phyloP scores from a whole-genome alignment of 2,329 filamentous ascomycete genomes.

The Phoma sp. region DNA sequence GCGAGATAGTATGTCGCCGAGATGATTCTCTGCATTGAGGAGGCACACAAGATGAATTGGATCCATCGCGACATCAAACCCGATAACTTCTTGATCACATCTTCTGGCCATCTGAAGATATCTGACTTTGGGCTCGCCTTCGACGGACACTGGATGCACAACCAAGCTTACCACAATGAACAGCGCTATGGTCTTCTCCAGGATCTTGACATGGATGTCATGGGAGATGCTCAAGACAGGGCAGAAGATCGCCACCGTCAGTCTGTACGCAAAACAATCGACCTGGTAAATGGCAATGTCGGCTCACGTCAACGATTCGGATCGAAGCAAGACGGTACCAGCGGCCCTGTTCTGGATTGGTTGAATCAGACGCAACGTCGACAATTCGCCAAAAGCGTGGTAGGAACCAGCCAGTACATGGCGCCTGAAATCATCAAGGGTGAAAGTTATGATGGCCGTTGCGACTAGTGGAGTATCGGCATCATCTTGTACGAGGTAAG shows the following conservation, averaged over 20 bases:
- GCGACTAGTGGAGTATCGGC: conserved; percentile 96
- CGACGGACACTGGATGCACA: conserved; percentile 93
- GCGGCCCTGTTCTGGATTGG: conserved; percentile 48
- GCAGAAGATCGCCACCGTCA: conserved; percentile 55
- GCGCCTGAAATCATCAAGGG: conserved; percentile 89
- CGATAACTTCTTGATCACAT: conserved; percentile 92
- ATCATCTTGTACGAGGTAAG: conserved; percentile 84
- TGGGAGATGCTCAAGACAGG: conserved; percentile 75
- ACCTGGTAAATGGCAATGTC: conserved; percentile 45
- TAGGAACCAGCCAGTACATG: conserved; percentile 98
- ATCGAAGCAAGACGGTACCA: conserved; percentile 29
- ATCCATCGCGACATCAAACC: conserved; percentile 97
- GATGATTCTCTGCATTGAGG: conserved; percentile 94
- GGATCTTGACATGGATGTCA: conserved; percentile 74
- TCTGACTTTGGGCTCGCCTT: conserved; percentile 97
- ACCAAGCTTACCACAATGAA: conserved; percentile 82
- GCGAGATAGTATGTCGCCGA: conserved; percentile 90
- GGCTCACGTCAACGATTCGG: conserved; percentile 24
- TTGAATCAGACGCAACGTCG: conserved; percentile 62
- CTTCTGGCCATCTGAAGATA: conserved; percentile 89
- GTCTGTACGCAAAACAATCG: conserved; percentile 59
- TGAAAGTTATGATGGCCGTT: conserved; percentile 84
- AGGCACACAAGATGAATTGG: conserved; percentile 84
- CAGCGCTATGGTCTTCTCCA: conserved; percentile 79
- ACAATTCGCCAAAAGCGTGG: conserved; percentile 79